Conservation (phyloP, 2,329 filamentous ascomycete genomes). For the Triangularia setosa region DNA sequence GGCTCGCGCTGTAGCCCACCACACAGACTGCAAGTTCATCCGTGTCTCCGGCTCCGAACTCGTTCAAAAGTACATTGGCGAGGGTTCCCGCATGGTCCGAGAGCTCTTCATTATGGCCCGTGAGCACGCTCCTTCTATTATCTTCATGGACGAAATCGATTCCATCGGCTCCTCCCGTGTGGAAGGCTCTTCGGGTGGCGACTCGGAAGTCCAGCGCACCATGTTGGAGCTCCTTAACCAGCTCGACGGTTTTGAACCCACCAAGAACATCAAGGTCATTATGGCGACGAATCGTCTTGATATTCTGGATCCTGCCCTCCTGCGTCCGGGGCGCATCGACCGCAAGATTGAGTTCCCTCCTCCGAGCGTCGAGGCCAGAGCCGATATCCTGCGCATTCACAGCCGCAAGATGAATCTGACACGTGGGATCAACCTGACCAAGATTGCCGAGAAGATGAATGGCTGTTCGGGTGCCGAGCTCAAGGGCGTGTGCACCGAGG, state of each 20-base stretch:
- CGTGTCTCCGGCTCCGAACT: conserved; percentile 92
- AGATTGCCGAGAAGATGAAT: conserved; percentile 99
- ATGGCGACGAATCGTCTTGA: conserved; percentile 99
- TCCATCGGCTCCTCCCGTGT: conserved; percentile 96
- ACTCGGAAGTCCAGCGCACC: conserved; percentile 96
- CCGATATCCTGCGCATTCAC: conserved; percentile 96
- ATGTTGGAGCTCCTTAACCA: conserved; percentile 99
- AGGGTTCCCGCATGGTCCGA: conserved; percentile 96
- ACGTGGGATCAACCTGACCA: conserved; percentile 92
- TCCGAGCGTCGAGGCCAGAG: conserved; percentile 90
- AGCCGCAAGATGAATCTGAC: conserved; percentile 98
- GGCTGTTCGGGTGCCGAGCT: conserved; percentile 95
- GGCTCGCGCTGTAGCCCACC: conserved; percentile 92
- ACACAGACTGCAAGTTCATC: conserved; percentile 99
- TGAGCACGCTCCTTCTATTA: conserved; percentile 96
- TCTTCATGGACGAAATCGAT: conserved; percentile 99
- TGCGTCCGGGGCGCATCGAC: conserved; percentile 96
- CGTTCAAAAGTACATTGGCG: conserved; percentile 99
- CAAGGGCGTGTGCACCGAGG: conserved; percentile 98
- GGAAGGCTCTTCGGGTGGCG: conserved; percentile 89
- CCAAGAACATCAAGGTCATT: conserved; percentile 99
- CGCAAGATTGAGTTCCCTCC: conserved; percentile 98
- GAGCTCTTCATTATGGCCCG: conserved; percentile 99
- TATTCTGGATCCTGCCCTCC: conserved; percentile 89
- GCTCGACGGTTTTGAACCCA: conserved; percentile 96